Evolutionary conservation across 176 grass and related monocot genomes (phyloP).

Genomic region (Poa pratensis): DNA sequence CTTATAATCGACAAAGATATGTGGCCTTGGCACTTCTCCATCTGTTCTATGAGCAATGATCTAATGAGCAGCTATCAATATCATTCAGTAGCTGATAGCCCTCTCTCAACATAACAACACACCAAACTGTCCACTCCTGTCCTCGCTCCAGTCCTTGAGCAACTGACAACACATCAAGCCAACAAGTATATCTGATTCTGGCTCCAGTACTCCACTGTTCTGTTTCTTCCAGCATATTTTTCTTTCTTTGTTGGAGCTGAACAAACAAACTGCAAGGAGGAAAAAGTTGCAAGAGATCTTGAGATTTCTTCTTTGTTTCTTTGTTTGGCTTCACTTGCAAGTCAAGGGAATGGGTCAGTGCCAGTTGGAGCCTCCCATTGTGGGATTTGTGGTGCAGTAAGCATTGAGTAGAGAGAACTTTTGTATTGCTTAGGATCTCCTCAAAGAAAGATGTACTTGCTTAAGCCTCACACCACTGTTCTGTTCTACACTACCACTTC

Average conservation of each 20-base stretch:
- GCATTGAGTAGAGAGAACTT: conserved; percentile 6
- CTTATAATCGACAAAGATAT: too few species aligned
- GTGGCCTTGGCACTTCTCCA: not conserved
- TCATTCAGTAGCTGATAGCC: conserved; percentile 22
- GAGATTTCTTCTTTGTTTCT: not conserved
- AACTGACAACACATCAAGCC: not conserved
- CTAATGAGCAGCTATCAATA: not conserved
- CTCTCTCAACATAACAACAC: not conserved
- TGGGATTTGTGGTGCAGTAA: conserved; percentile 18
- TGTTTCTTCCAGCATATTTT: not conserved
- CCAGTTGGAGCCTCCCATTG: not conserved
- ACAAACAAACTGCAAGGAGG: not conserved
- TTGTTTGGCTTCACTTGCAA: conserved; percentile 36
- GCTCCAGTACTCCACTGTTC: not conserved
- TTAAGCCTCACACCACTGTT: conserved; percentile 40
- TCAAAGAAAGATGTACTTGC: conserved; percentile 29
- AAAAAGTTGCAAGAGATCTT: not conserved
- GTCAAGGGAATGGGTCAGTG: conserved; percentile 7
- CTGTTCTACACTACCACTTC: not conserved
- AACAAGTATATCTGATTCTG: conserved; percentile 11
- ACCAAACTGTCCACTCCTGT: conserved; percentile 20
- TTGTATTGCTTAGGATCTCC: conserved; percentile 32
- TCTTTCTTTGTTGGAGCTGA: not conserved
- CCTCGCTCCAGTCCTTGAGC: not conserved
- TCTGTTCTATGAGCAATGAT: not conserved